Percentiles rank a stretch among this genome's conserved stretches.
Evolutionary conservation across 345 rosid species (phyloP).

Genomic region (Lumnitzera racemosa): DNA sequence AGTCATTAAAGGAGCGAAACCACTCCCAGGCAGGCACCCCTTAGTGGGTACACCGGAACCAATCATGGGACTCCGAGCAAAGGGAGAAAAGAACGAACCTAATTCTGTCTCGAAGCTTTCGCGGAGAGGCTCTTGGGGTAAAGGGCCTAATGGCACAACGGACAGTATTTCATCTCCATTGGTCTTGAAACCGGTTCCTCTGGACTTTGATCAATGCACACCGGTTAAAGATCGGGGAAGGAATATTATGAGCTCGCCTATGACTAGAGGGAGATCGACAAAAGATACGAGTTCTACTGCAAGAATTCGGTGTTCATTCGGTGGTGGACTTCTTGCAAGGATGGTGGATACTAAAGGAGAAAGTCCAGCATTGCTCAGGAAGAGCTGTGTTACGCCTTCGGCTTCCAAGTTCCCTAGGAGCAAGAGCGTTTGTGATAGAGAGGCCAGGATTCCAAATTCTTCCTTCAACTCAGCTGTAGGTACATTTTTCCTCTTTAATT

Average conservation of each 20-base stretch:
- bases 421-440: conserved; percentile 66
- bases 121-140: conserved; percentile 89
- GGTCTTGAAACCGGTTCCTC: conserved; percentile 66
- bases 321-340: conserved; percentile 65
- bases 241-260: conserved; percentile 39
- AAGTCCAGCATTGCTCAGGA: conserved; percentile 57
- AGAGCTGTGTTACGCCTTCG: conserved; percentile 63
- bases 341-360: conserved; percentile 51
- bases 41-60: conserved; percentile 87
- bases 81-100: conserved; percentile 31
- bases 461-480: conserved; percentile 91
- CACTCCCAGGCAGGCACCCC: conserved; percentile 90
- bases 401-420: conserved; percentile 70
- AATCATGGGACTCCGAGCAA: conserved; percentile 55
- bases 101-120: conserved; percentile 26
- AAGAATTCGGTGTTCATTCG: conserved; percentile 59
- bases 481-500: conserved; percentile 39
- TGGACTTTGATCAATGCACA: conserved; percentile 84
- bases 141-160: conserved; percentile 20
- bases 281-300: conserved; percentile 26
- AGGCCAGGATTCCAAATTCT: conserved; percentile 38
- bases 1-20: conserved; percentile 66
- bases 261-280: conserved; percentile 38
- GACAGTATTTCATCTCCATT: conserved; percentile 41
- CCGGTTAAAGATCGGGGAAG: conserved; percentile 58